Evolutionary conservation across 495 filamentous ascomycete species (phyloP), one percentile per base, ranked within the genome.

Genomic region (Penicillium silybi): DNA sequence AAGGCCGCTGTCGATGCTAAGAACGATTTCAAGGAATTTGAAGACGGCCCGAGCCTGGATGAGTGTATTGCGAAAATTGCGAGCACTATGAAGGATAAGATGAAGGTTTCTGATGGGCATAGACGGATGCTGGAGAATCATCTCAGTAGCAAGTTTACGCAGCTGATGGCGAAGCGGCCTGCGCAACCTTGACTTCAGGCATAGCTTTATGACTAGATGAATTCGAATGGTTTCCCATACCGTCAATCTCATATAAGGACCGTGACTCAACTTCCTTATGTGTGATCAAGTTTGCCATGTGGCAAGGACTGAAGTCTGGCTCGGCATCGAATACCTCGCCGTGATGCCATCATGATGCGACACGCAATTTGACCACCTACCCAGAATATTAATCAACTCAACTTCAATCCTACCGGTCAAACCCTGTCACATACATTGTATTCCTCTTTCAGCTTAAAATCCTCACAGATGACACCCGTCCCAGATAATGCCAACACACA

Each of bases 1-100:
- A 48, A 61, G 16, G 68, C 72, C 49, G 75, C 74, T 6, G 69
- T 71, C 6, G 62, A 59, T 38, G 34, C 48, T 7, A 63, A 65
- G 45, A 43, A 53, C 23, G 49, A 53, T 13, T 16, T 48, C 34
- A 19, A 44, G 22, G 32, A 54, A 38, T 53, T 61, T 38, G 52
- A 66, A 0, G 44, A 44, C 20, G 49, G 35, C 4, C 55, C 57
- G 4, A 53, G 44, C 29, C n/a, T 65, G 5, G 65, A 70, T 45
- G 69, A 71, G 26, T 76, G 68, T 52, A 80, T 85, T 56, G 71
- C 77, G 40, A 55, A 57, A 25, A 47, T 75, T 13, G 68, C 69
- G 8, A 45, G 48, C 15, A 43, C 51, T 38, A 66, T 63, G 53
- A 46, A 61, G 11, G 37, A 44, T n/a, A 44, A 49, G 40, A 58